phyloP scores from a whole-genome alignment of 2,329 filamentous ascomycete genomes.

The Diplodia sapinea region DNA sequence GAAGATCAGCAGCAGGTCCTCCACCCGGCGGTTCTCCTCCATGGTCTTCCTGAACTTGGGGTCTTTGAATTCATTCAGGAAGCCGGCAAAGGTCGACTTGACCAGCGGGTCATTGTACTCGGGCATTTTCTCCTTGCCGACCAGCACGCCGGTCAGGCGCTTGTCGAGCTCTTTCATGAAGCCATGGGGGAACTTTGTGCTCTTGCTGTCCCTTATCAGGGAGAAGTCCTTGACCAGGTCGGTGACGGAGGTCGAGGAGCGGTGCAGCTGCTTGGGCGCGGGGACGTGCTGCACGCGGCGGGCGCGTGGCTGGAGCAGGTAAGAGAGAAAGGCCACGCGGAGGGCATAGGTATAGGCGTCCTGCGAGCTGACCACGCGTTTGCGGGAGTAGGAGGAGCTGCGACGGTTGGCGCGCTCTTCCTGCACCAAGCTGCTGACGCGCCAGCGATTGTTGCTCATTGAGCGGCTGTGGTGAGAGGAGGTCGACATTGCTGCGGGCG shows the following conservation, averaged over 20 bases:
- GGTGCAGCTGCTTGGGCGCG: conserved; percentile 65
- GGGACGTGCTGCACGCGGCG: conserved; percentile 87
- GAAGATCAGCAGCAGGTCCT: conserved; percentile 93
- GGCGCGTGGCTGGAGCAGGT: conserved; percentile 87
- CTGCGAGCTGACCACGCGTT: conserved; percentile 59
- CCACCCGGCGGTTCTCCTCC: conserved; percentile 90
- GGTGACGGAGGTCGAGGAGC: conserved; percentile 73
- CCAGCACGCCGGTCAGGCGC: conserved; percentile 78
- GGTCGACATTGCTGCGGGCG: conserved; percentile 25
- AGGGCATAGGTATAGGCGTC: conserved; percentile 93
- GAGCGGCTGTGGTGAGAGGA: conserved; percentile 31
- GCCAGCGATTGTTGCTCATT: conserved; percentile 40
- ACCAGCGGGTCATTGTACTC: conserved; percentile 91
- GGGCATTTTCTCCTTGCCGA: conserved; percentile 80
- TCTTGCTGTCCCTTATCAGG: conserved; percentile 69
- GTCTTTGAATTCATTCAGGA: conserved; percentile 91
- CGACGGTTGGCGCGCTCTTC: conserved; percentile 49
- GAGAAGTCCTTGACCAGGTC: conserved; percentile 90
- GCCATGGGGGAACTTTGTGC: conserved; percentile 72
- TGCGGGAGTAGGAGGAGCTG: conserved; percentile 44
- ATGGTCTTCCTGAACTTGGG: conserved; percentile 86
- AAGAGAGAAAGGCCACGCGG: conserved; percentile 87
- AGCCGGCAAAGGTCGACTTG: conserved; percentile 92
- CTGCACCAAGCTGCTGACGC: conserved; percentile 52
- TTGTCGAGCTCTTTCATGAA: conserved; percentile 76